These are phyloP conservation scores for Diplodia mutila DNA, from an alignment of 2,329 filamentous ascomycete genomes.

Conservation along the genomic window DNA sequence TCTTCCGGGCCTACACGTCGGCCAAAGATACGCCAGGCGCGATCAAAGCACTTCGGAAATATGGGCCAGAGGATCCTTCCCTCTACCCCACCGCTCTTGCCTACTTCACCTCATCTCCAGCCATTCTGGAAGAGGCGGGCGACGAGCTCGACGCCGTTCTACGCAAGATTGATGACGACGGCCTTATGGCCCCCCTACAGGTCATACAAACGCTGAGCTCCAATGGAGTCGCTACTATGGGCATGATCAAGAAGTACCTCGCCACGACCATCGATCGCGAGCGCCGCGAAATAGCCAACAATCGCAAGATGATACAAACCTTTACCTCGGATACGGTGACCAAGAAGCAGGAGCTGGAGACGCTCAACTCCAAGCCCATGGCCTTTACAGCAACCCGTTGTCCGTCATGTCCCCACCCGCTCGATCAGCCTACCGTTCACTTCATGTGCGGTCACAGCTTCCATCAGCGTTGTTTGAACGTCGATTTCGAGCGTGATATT, in stretches of 20 bases:
- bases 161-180: constrained; percentile 83
- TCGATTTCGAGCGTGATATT: constrained; percentile 56
- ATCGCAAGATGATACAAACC: constrained; percentile 78
- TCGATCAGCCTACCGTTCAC: constrained; percentile 90
- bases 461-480: constrained; percentile 85
- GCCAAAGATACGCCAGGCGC: constrained; percentile 90
- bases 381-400: constrained; percentile 92
- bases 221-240: constrained; percentile 90
- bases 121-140: constrained; percentile 82
- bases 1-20: constrained; percentile 93
- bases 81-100: constrained; percentile 90
- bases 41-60: constrained; percentile 86
- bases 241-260: constrained; percentile 93
- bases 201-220: constrained; percentile 88
- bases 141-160: constrained; percentile 81
- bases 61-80: constrained; percentile 86
- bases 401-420: constrained; percentile 73
- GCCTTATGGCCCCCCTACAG: constrained; percentile 92
- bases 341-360: constrained; percentile 77
- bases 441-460: constrained; percentile 98
- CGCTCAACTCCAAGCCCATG: constrained; percentile 76
- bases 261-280: constrained; percentile 87
- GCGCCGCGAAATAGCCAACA: constrained; percentile 80
- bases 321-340: constrained; percentile 82
- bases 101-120: constrained; percentile 86